Evolutionary conservation across 805 yeast species (phyloP).

Genomic region (Teunomyces lycoperdinae): DNA sequence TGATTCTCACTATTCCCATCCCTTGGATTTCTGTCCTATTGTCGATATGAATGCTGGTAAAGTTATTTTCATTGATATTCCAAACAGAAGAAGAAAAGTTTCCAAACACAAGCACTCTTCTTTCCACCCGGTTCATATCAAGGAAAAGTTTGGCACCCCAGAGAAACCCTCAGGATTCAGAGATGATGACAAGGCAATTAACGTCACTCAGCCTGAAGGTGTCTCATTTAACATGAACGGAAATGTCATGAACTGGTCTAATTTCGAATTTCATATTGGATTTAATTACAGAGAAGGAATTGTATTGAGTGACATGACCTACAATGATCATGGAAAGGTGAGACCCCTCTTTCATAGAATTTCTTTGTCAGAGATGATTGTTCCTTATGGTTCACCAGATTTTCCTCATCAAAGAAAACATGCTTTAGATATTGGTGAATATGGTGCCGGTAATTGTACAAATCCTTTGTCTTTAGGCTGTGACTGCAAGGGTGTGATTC

Average conservation of each 20-base stretch:
- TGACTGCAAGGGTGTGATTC: constrained; percentile 84
- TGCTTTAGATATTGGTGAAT: constrained; percentile 84
- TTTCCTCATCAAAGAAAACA: constrained; percentile 83
- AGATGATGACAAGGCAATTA: constrained; percentile 61
- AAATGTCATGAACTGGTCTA: constrained; percentile 71
- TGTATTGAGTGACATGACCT: constrained; percentile 68
- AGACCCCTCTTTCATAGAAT: constrained; percentile 77
- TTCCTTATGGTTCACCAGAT: constrained; percentile 78
- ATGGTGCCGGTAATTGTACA: constrained; percentile 85
- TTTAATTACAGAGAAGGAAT: constrained; percentile 86
- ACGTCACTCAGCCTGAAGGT: constrained; percentile 77
- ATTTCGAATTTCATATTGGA: constrained; percentile 75
- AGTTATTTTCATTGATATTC: constrained; percentile 73
- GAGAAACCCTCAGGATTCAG: constrained; percentile 52
- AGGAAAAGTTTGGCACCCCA: constrained; percentile 53
- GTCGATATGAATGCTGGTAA: constrained; percentile 69
- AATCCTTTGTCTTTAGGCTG: constrained; percentile 77
- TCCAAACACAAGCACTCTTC: constrained; percentile 66
- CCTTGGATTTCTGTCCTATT: constrained; percentile 80
- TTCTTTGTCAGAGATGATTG: constrained; percentile 79
- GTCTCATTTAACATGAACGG: constrained; percentile 74
- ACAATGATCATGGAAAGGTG: constrained; percentile 71
- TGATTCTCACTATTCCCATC: constrained; percentile 73
- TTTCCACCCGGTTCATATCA: constrained; percentile 64
- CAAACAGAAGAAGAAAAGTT: constrained; percentile 68